Base-by-base conservation (phyloP, 768 basidiomycete genomes). In the Macrocybe gigantea region DNA sequence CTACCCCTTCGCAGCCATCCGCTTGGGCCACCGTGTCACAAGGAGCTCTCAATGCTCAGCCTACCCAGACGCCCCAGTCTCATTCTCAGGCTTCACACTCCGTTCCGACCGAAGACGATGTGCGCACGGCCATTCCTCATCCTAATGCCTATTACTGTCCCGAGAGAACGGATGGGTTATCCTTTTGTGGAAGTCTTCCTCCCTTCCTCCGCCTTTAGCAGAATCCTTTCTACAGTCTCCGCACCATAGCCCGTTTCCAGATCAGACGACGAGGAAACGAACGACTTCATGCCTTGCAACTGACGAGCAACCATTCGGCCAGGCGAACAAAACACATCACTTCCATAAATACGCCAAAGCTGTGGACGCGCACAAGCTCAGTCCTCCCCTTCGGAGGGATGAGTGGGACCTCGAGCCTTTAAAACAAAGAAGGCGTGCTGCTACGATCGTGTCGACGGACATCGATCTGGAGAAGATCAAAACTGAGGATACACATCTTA, bases 121-220 rank as follows among this genome's bases (percentile, higher is more conserved):
- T 83, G 5, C 76, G 73, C n/a, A 77, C 74, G 11, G 75, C 88
- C 31, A 72, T 88, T 31, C 89, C 90, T 9, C 88, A 93, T 60
- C 83, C 89, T 5, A 79, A 87, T 54, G 88, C 86, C 10, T 88
- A 88, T 60, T 93, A 86, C 59, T 92, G 88, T 58, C 78, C 80
- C 15, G 80, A 60, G 85, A 91, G 48, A 87, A 91, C 54, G 83
- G 84, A 5, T 93, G 89, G 89, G 78, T 89, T 33, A 74, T 92
- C 35, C 69, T 91, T 11, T 71, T 69, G 35, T 87, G 85, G 83
- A 80, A 79, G 52, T 75, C 77, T 10, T 82, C 85, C 9, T 69
- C 73, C 13, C 71, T 82, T 34, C 59, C 77, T 7, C 86, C 85
- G 2, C 80, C 82, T 5, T 70, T 88, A 14, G 74, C 81, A 12